Evolutionary conservation across 768 basidiomycete genomes (phyloP).

Genomic region (Floccularia luteovirens): DNA sequence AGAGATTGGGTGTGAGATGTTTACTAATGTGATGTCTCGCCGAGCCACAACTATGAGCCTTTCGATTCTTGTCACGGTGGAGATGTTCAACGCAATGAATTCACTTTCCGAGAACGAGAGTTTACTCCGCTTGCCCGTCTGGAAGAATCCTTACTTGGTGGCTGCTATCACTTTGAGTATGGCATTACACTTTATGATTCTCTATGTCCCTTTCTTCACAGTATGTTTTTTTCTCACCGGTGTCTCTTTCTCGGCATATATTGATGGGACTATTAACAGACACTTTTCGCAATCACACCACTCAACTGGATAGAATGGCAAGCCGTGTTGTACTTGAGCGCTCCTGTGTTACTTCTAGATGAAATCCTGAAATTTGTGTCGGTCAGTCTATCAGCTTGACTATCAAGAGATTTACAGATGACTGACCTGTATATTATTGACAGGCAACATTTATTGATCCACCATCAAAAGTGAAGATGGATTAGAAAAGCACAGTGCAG

Average conservation of each 20-base stretch:
- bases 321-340: conserved; percentile 82
- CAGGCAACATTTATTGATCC: conserved; percentile 46
- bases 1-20: conserved; percentile 93
- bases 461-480: conserved; percentile 31
- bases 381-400: conserved; percentile 31
- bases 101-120: conserved; percentile 97
- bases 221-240: conserved; percentile 32
- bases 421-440: neutral
- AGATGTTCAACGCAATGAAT: conserved; percentile 99
- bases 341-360: conserved; percentile 85
- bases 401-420: neutral
- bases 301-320: conserved; percentile 95
- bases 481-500: conserved; percentile 12
- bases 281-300: conserved; percentile 86
- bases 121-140: conserved; percentile 78
- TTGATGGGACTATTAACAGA: conserved; percentile 27
- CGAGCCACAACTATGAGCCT: conserved; percentile 94
- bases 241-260: too few relatives aligned
- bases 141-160: conserved; percentile 93
- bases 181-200: conserved; percentile 87
- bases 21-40: conserved; percentile 79
- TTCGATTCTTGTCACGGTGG: conserved; percentile 91
- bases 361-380: conserved; percentile 83
- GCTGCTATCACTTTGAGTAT: conserved; percentile 87
- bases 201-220: conserved; percentile 96